These are phyloP conservation scores for Solioccasus polychromus DNA, from an alignment of 768 basidiomycete species.

Conservation along the genomic window DNA sequence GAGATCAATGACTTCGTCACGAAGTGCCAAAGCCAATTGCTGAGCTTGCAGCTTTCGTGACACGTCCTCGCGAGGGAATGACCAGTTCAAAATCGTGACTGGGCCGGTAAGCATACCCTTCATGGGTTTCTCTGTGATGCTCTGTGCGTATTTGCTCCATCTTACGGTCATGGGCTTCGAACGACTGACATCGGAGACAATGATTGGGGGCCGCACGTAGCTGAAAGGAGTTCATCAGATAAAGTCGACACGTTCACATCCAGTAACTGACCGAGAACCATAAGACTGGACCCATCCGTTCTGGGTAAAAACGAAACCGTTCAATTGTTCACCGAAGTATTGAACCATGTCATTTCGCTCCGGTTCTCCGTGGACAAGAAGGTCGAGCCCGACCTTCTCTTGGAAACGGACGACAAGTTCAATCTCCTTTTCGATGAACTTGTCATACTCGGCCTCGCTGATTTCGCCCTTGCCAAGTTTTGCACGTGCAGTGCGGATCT, in stretches of 20 bases:
- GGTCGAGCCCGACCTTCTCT: constrained; percentile 92
- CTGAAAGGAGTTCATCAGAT: constrained; percentile 32
- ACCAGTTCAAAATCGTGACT: constrained; percentile 99
- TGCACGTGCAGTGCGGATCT: constrained; percentile 95
- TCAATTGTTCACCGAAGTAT: constrained; percentile 96
- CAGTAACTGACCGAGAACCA: constrained; percentile 77
- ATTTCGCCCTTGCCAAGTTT: constrained; percentile 92
- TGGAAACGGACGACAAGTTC: constrained; percentile 93
- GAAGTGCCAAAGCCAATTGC: constrained; percentile 96
- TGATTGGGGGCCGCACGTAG: constrained; percentile 97
- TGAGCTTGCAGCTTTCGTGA: constrained; percentile 95
- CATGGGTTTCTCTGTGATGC: constrained; percentile 89
- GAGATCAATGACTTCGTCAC: constrained; percentile 97
- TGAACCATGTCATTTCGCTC: constrained; percentile 99
- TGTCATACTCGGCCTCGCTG: constrained; percentile 82
- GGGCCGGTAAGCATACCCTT: constrained; percentile 99
- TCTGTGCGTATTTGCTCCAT: constrained; percentile 97
- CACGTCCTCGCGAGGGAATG: constrained; percentile 99
- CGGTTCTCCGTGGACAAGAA: constrained; percentile 97
- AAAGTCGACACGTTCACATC: constrained; percentile 5
- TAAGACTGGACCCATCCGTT: constrained; percentile 99
- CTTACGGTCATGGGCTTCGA: constrained; percentile 90
- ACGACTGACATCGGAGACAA: constrained; percentile 97
- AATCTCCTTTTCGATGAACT: constrained; percentile 98
- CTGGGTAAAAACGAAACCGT: constrained; percentile 97